Conservation (phyloP, 208 protist species). For the Leishmania aethiopica region DNA sequence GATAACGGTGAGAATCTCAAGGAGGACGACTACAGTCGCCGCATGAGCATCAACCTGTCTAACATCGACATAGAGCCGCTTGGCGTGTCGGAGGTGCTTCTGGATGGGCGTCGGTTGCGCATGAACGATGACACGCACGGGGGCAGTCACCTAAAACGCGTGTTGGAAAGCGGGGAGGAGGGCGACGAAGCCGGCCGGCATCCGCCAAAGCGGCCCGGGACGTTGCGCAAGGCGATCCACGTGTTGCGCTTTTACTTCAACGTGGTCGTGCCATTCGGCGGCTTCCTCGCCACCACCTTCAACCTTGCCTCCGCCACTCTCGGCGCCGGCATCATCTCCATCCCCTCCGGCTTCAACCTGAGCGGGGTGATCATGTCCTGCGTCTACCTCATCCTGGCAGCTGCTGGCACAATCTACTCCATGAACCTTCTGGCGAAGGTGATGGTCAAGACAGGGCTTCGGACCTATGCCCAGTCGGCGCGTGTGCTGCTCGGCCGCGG, state of each 20-base stretch:
- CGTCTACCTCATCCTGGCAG: conserved; percentile 48
- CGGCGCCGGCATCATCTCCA: conserved; percentile 66
- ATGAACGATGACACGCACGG: neutral
- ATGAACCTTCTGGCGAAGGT: conserved; percentile 51
- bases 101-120: conserved; percentile 20
- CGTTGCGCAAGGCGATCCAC: conserved; percentile 24
- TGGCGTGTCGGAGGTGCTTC: conserved; percentile 13
- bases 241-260: conserved; percentile 22
- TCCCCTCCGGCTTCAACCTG: conserved; percentile 60
- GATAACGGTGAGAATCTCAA: conserved; percentile 9
- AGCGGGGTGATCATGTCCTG: conserved; percentile 51
- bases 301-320: conserved; percentile 54
- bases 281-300: conserved; percentile 44
- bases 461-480: conserved; percentile 47
- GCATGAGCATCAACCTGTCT: conserved; percentile 28
- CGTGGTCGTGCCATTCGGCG: conserved; percentile 53
- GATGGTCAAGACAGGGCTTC: conserved; percentile 34
- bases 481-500: conserved; percentile 51
- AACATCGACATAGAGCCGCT: conserved; percentile 22
- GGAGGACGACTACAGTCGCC: conserved; percentile 22
- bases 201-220: neutral
- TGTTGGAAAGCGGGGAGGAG: conserved; percentile 19
- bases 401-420: conserved; percentile 53
- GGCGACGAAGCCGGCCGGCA: neutral
- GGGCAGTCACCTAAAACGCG: conserved; percentile 3